Base-by-base conservation (phyloP, 2,329 filamentous ascomycete species). In the Aspergillus flavus region DNA sequence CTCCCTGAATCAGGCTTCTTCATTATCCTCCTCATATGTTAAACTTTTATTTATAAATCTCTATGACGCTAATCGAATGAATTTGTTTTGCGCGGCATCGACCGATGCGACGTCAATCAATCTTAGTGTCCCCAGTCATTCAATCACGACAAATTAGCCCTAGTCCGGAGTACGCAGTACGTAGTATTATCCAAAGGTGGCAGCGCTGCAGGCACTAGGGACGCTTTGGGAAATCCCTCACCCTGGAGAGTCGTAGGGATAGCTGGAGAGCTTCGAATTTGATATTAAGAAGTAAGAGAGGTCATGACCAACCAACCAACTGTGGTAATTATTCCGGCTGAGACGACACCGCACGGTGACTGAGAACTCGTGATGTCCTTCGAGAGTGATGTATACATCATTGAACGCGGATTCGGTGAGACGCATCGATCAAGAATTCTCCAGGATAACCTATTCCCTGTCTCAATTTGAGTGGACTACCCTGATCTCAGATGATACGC, bases 71-170 rank as follows among this genome's bases (percentile, higher is more conserved):
- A 52, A 32, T 52, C 48, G 9, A 52, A 50, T 16, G 23, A 19
- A 50, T 21, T 45, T 39, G 7, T 28, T 50, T 19, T 50, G 21
- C 34, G 34, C 39, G 46, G 32, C 21, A 55, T 56, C 50, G 23
- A 21, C 19, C 43, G 50, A 61, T 57, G 59, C 59, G 45, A 43
- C 53, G 48, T 57, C 53, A 57, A 50, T 61, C 53, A 45, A 57
- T 30, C 59, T 57, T 32, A 32, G 28, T 30, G 26, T 34, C 16
- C 9, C 48, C 26, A 32, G 48, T 52, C 48, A 52, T 32, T 46
- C 48, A 52, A 11, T 50, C 23, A 30, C 23, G 26, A 50, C 19
- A 26, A 23, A 26, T 50, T 50, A 50, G 26, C 12, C 21, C 46
- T 34, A 30, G 7, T 9, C 30, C 2, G 30, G 34, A 36, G 11